These are phyloP conservation scores for Daldinia sp. DNA, from an alignment of 2,329 filamentous ascomycete species.

Conservation along the genomic window DNA sequence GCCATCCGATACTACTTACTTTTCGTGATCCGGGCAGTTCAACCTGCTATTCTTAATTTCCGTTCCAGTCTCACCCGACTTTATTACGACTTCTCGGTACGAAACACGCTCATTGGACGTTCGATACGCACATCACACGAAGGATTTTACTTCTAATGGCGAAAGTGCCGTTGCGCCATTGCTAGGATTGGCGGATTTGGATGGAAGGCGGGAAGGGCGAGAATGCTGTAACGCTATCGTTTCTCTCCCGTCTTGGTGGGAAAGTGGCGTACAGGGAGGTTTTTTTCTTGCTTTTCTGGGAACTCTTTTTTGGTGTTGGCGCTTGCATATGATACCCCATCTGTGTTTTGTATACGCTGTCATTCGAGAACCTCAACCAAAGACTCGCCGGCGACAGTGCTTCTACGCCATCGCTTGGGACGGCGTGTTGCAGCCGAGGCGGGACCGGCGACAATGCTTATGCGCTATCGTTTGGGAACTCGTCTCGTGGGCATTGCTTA, in stretches of 20 bases:
- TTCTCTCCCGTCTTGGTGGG: constrained; percentile 37
- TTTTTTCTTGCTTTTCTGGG: constrained; percentile 42
- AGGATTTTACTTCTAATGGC: constrained; percentile 47
- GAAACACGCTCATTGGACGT: constrained; percentile 44
- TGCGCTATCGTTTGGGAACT: constrained; percentile 62
- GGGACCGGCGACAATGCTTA: constrained; percentile 64
- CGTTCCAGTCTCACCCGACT: constrained; percentile 30
- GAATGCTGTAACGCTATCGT: constrained; percentile 59
- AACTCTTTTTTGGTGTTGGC: constrained; percentile 44
- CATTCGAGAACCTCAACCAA: constrained; percentile 53
- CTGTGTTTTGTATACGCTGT: constrained; percentile 66
- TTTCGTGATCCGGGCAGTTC: constrained; percentile 48
- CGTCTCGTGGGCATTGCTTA: constrained; percentile 54
- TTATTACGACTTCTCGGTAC: constrained; percentile 38
- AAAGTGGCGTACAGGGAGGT: constrained; percentile 35
- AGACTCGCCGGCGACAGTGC: constrained; percentile 59
- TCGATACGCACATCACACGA: constrained; percentile 50
- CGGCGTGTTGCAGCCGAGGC: constrained; percentile 60
- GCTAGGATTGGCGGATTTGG: constrained; percentile 50
- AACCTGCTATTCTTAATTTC: constrained; percentile 53
- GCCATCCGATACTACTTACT: constrained; percentile 22
- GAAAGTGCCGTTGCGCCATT: constrained; percentile 57
- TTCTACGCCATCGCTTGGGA: constrained; percentile 62
- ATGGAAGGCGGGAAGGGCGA: constrained; percentile 46
- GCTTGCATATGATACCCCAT: constrained; percentile 66